Evolutionary conservation across 2,329 filamentous ascomycete species (phyloP), one percentile per base, ranked within the genome.

Genomic region (Ascochyta viciae-villosae): DNA sequence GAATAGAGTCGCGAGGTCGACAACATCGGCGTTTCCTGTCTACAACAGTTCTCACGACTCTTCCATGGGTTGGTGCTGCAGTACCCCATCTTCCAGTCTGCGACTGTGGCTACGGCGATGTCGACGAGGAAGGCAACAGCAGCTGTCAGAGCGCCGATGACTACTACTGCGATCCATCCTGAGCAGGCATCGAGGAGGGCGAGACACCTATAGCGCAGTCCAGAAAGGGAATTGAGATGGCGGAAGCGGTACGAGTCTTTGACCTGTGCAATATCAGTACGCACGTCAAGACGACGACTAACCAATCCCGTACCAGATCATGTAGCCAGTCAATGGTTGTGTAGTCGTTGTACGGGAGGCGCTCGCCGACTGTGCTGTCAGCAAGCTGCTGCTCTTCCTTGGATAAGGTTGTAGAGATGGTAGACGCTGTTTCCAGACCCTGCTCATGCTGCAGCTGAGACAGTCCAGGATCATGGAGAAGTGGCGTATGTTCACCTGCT

Each of bases 301-400:
- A 3, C 3, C 29, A 16, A 37, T 19, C 2, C 2, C n/a, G 15
- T 44, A 83, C 82, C 52, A 87, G 69, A 62, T 85, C 83, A 67
- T 85, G 85, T 9, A 87, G 75, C 84, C 84, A 87, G 69, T 87
- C 84, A 54, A 87, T 86, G 1, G 84, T 85, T 7, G 81, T 83
- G 61, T 87, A 87, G 60, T 86, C 82, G 64, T 85, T 86, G 65
- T 87, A 87, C 0, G 83, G 81, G 19, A 86, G 68, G 47, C 83
- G 74, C 65, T 87, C 84, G 38, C 83, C 83, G 10, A 84, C 74
- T 1, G 81, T 74, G 23, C 77, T 81, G 4, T 72, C 72, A 6
- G 65, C 74, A 50, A 84, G 69, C 16, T 77, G 77, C 54, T 77
- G 78, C 60, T 84, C 82, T 42, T 83, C 80, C 52, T 81, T 82